phyloP scores from a whole-genome alignment of 2,329 filamentous ascomycete genomes.

The Sporothrix schenckii region DNA sequence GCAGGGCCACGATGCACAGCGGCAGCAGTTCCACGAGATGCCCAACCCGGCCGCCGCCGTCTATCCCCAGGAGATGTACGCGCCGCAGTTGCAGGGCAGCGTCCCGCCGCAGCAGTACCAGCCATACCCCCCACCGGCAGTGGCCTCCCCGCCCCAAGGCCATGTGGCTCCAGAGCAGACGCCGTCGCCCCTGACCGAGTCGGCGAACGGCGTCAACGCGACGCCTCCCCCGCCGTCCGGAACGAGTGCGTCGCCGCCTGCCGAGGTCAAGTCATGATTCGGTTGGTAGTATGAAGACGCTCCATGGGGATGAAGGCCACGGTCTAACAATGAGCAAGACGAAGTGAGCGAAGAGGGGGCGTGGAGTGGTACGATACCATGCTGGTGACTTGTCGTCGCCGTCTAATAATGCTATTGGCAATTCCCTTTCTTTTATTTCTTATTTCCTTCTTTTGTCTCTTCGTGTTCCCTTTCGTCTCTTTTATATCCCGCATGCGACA shows the following conservation, averaged over 20 bases:
- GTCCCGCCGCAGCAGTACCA: background rate
- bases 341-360: background rate
- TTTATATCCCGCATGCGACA: background rate
- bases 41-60: background rate
- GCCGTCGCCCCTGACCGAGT: background rate
- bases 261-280: conserved; percentile 4
- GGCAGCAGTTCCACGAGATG: conserved; percentile 14
- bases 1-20: background rate
- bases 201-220: background rate
- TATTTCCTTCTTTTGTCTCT: background rate
- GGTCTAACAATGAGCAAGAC: background rate
- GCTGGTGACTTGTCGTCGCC: background rate
- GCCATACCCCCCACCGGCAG: background rate
- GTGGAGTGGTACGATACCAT: background rate
- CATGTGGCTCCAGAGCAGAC: background rate
- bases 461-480: background rate
- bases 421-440: no score
- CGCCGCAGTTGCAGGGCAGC: background rate
- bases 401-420: no score
- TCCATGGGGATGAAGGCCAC: background rate
- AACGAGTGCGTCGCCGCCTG: background rate
- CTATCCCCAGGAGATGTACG: conserved; percentile 14
- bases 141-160: background rate
- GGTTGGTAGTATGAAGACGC: background rate
- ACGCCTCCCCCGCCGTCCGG: background rate